Evolutionary conservation across 164 flowering plant genomes (phyloP).

Genomic region (Stephania cephalantha): DNA sequence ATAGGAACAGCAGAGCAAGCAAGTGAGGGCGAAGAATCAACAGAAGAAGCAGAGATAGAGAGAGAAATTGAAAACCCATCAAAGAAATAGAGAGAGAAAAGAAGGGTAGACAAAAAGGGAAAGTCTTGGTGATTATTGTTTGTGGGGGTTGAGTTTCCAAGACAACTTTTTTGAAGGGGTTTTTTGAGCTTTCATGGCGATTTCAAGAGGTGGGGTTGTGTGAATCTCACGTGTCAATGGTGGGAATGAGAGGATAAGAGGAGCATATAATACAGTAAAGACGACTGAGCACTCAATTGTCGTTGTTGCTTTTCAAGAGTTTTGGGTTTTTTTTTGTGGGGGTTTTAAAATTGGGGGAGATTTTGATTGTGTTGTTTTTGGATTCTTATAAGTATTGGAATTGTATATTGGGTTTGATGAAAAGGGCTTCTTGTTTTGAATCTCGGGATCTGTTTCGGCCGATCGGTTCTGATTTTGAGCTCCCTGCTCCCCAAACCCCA

Average conservation of each 20-base stretch:
- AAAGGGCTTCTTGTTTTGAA: conserved; percentile 23
- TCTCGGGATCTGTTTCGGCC: conserved; percentile 54
- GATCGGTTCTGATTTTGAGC: conserved; percentile 34
- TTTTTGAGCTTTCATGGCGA: conserved; percentile 18
- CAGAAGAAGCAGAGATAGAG: conserved; percentile 4
- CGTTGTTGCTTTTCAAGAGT: neutral
- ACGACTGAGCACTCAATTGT: neutral
- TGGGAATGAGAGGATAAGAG: conserved; percentile 24
- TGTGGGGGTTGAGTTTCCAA: neutral
- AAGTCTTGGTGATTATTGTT: conserved; percentile 15
- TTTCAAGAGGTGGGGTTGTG: conserved; percentile 17
- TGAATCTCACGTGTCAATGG: conserved; percentile 34
- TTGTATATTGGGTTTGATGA: conserved; percentile 17
- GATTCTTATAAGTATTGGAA: no score
- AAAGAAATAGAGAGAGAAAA: conserved; percentile 11
- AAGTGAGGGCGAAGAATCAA: neutral
- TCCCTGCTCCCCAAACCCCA: conserved; percentile 47
- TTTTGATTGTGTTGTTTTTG: conserved; percentile 15
- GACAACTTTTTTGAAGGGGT: neutral
- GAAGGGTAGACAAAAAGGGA: conserved; percentile 13
- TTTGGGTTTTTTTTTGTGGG: neutral
- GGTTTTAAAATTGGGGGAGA: neutral
- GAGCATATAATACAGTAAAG: conserved; percentile 8
- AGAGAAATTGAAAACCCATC: neutral
- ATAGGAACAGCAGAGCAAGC: conserved; percentile 2